Base-by-base conservation (phyloP, 495 filamentous ascomycete species). In the Penicillium bovifimosum region DNA sequence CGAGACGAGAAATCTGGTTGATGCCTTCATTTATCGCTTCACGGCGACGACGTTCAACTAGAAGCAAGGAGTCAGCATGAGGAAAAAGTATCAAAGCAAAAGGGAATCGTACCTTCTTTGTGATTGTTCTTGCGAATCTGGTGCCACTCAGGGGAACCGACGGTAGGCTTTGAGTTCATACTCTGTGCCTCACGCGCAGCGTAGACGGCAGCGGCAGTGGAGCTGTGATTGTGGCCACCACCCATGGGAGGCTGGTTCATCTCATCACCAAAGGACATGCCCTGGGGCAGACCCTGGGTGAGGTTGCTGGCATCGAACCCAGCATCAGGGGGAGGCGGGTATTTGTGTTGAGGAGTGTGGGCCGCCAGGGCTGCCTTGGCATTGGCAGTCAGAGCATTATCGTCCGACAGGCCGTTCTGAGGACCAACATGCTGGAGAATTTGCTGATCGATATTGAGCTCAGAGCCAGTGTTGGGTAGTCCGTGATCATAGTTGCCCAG, bases 21-120 rank as follows among this genome's bases (percentile, higher is more conserved):
- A 98, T 98, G 43, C 93, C 93, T 71, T 98, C 93, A 65, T 98
- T 98, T 68, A 98, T 98, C 5, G 95, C 96, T 68, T 98, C 93
- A 54, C 93, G 90, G 33, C 93, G 93, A 41, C 93, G 91, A 47
- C 93, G 89, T 71, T 98, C 93, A 55, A 98, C 93, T 98, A 54
- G 14, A 34, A 27, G 35, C 41, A 32, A 50, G 50, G 66, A 24
- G 27, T 40, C 44, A 54, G 44, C 28, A 28, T 28, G 8, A 26
- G 31, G 31, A 50, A 34, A 54, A 26, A 20, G 4, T n/a, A 14
- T 2, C 17, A 33, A 33, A n/a, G 28, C 26, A 10, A 2, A 32
- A 72, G n/a, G 13, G 6, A 5, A 28, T 17, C 80, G 55, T 73
- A 95, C 93, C 93, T 79, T 98, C 93, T 81, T 98, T 98, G 75